Evolutionary conservation across 805 yeast genomes (phyloP).

Genomic region (Jamesozyma rosinii): DNA sequence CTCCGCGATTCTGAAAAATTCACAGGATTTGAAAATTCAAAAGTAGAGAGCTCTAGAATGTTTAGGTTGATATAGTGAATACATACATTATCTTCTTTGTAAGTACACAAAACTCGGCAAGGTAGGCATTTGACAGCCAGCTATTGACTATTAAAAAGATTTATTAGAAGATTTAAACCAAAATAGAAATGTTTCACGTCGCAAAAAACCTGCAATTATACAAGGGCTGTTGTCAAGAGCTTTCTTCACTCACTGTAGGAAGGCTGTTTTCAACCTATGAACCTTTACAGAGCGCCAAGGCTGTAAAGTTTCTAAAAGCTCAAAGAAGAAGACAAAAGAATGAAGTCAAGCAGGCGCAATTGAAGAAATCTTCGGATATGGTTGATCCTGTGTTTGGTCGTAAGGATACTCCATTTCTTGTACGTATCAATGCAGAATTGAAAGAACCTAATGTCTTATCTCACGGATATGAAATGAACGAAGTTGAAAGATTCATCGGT

Average conservation of each 20-base stretch:
- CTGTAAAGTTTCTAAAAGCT: slow-evolving; percentile 27
- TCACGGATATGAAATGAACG: slow-evolving; percentile 47
- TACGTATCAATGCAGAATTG: slow-evolving; percentile 56
- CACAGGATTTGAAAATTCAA: neutral
- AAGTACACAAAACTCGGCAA: no score
- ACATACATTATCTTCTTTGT: no score
- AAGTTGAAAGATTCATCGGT: slow-evolving; percentile 64
- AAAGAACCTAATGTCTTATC: slow-evolving; percentile 58
- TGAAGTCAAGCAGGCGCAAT: slow-evolving; percentile 27
- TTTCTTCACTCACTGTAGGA: neutral
- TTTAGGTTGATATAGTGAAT: no score
- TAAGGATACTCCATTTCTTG: slow-evolving; percentile 54
- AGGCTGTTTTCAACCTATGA: slow-evolving; percentile 9
- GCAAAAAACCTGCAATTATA: neutral
- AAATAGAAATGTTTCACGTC: neutral
- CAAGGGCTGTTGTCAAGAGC: neutral
- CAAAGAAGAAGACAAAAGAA: slow-evolving; percentile 30
- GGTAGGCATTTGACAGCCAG: neutral
- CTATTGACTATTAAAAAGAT: neutral
- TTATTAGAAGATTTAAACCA: neutral
- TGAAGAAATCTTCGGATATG: slow-evolving; percentile 28
- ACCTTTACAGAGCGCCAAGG: slow-evolving; percentile 17
- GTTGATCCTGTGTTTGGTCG: slow-evolving; percentile 85
- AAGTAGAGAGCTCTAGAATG: neutral
- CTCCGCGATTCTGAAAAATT: neutral